Evolutionary conservation across 805 yeast genomes (phyloP), one percentile per base, ranked within the genome.

Genomic region (Saturnispora serradocipensis): DNA sequence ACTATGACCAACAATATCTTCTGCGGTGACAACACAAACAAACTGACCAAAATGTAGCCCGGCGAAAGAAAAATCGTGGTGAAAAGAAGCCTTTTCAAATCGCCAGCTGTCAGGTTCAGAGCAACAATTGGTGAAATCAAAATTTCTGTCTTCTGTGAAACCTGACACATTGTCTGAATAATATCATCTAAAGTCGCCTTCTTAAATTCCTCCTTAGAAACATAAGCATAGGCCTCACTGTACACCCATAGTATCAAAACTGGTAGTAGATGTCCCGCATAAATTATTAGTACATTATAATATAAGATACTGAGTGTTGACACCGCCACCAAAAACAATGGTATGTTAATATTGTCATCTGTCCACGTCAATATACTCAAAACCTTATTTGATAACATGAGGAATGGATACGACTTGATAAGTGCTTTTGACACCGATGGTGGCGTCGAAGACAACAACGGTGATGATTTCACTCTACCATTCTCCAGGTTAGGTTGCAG

Each of bases 1-100:
- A 93, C 91, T 10, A 74, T 61, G 2, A 77, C 59, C 34, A 88
- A 68, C 25, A 89, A 64, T 45, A 88, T 68, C 15, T 76, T 72
- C 53, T 88, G 77, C 48, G 97, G 95, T 9, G 84, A 75, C 44
- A 91, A 68, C 28, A 90, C 59, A 61, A 86, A 78, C 55, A 78
- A 76, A 15, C 90, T 78, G 30, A 84, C 65, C 13, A 86, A 69
- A 55, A 90, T 76, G 66, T 93, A 89, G 8, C 87, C 65, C 5
- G 99, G 99, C 1, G 97, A 86, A 48, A 89, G 69, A 60, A 91
- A 84, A 22, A 88, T 77, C 1, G 95, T 85, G 10, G 97, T 88
- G 64, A 88, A 84, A 24, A 89, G 67, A 50, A 90, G 73, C 55
- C 97, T 74, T 60, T 84, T 82, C 57, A 89, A 76, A 61, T 90